phyloP scores from a whole-genome alignment of 495 filamentous ascomycete species.

The Aspergillus leporis region DNA sequence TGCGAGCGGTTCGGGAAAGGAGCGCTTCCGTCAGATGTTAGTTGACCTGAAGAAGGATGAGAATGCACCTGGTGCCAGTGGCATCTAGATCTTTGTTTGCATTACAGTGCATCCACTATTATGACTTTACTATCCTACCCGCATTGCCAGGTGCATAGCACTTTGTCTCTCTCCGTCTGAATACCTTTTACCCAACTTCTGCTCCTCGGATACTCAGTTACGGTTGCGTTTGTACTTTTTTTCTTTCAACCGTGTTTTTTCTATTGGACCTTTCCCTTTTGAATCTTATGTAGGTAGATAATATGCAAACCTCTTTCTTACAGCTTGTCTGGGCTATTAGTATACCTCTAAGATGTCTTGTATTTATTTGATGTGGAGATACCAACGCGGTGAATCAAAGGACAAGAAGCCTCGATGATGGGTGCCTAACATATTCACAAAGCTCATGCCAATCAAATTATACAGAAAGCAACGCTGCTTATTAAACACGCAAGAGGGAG shows the following conservation, averaged over 20 bases:
- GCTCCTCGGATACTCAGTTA: slow-evolving; percentile 8
- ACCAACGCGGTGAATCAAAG: neutral
- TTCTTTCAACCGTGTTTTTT: slow-evolving; percentile 28
- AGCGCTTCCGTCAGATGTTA: slow-evolving; percentile 90
- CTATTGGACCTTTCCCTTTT: slow-evolving; percentile 24
- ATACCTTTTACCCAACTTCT: slow-evolving; percentile 8
- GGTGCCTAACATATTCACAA: neutral
- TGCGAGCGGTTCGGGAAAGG: slow-evolving; percentile 85
- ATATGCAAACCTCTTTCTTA: slow-evolving; percentile 17
- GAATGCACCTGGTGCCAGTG: slow-evolving; percentile 79
- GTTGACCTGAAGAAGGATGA: slow-evolving; percentile 88
- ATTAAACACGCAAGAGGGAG: neutral
- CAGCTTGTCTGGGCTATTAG: neutral
- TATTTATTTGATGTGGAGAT: neutral
- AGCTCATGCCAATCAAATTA: neutral
- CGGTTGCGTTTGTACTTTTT: slow-evolving; percentile 16
- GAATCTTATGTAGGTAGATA: slow-evolving; percentile 27
- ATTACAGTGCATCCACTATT: slow-evolving; percentile 13
- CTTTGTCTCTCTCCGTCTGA: neutral
- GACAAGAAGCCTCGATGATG: neutral
- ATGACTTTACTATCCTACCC: slow-evolving; percentile 11
- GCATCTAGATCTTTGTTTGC: slow-evolving; percentile 34
- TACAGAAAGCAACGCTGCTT: neutral
- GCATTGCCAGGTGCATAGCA: slow-evolving; percentile 12
- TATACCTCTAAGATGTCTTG: neutral